Conservation (phyloP, 164 flowering plant genomes). For the Protea cynaroides region DNA sequence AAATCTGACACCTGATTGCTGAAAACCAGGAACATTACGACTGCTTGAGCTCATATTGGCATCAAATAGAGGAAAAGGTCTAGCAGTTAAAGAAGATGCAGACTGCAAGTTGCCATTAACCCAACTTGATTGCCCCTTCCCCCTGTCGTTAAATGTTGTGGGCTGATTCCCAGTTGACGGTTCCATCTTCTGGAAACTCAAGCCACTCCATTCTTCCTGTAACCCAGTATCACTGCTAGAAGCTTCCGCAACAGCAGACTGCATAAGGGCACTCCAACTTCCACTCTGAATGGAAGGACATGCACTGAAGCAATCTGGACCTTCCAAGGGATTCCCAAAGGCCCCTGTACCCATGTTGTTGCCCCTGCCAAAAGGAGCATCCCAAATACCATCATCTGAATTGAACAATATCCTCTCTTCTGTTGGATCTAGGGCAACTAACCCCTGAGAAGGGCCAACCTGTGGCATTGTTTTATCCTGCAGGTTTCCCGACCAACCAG, state of each 20-base stretch:
- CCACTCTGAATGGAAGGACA: conserved; percentile 75
- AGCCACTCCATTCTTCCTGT: conserved; percentile 84
- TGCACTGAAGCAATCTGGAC: conserved; percentile 26
- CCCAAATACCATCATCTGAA: conserved; percentile 55
- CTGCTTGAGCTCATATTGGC: conserved; percentile 25
- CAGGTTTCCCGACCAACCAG: conserved; percentile 30
- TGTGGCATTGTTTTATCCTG: conserved; percentile 30
- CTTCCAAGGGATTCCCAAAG: conserved; percentile 31
- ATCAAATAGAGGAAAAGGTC: conserved; percentile 26
- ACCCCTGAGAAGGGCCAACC: conserved; percentile 29
- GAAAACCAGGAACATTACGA: conserved; percentile 29
- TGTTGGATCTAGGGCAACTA: conserved; percentile 51
- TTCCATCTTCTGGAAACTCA: conserved; percentile 58
- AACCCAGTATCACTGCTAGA: conserved; percentile 64
- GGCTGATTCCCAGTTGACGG: conserved; percentile 41
- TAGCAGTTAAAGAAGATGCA: conserved; percentile 37
- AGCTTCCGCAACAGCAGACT: conserved; percentile 87
- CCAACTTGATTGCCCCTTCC: conserved; percentile 39
- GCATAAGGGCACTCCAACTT: conserved; percentile 96
- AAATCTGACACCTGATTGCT: conserved; percentile 24
- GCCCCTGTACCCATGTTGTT: conserved; percentile 28
- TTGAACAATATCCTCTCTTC: conserved; percentile 64
- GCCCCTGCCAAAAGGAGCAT: conserved; percentile 32
- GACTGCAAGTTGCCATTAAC: conserved; percentile 36
- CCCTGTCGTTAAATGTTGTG: conserved; percentile 30